phyloP scores from a whole-genome alignment of 2,329 filamentous ascomycete genomes.

The Penicillium sp. region DNA sequence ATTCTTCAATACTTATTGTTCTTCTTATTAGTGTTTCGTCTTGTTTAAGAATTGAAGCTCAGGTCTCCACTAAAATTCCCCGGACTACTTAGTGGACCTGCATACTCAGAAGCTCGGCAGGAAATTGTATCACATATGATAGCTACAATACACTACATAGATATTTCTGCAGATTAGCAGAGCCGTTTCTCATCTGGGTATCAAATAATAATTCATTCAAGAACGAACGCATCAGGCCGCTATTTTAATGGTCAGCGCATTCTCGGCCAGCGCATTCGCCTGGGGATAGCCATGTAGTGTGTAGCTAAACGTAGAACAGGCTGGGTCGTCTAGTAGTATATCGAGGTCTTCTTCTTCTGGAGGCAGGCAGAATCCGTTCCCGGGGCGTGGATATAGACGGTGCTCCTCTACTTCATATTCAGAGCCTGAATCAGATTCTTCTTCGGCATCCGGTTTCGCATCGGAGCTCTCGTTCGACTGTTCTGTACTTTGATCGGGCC shows the following conservation, averaged over 20 bases:
- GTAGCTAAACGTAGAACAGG: conserved; percentile 56
- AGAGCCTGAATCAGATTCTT: conserved; percentile 37
- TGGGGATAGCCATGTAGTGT: conserved; percentile 26
- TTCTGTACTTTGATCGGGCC: not conserved
- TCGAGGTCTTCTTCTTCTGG: conserved; percentile 57
- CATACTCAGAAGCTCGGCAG: too few relatives aligned
- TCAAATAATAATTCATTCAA: not conserved
- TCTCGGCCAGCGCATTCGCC: conserved; percentile 2
- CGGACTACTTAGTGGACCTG: too few relatives aligned
- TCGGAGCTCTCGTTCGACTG: not conserved
- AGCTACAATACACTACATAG: too few relatives aligned
- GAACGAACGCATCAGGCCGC: not conserved
- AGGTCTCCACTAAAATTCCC: too few relatives aligned
- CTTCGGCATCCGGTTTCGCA: conserved; percentile 12
- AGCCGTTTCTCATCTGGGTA: too few relatives aligned
- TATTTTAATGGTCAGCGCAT: not conserved
- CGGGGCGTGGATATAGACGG: conserved; percentile 60
- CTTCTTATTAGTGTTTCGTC: too few relatives aligned
- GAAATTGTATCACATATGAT: too few relatives aligned
- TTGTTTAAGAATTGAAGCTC: too few relatives aligned
- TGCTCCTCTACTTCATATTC: conserved; percentile 49
- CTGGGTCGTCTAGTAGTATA: conserved; percentile 59
- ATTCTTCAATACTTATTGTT: too few relatives aligned
- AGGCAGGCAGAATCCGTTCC: conserved; percentile 57
- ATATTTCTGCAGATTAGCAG: too few relatives aligned